Percentiles rank a stretch among this genome's conserved stretches.
Conservation (phyloP, 306 rosid species). For the Ceratonia siliqua region DNA sequence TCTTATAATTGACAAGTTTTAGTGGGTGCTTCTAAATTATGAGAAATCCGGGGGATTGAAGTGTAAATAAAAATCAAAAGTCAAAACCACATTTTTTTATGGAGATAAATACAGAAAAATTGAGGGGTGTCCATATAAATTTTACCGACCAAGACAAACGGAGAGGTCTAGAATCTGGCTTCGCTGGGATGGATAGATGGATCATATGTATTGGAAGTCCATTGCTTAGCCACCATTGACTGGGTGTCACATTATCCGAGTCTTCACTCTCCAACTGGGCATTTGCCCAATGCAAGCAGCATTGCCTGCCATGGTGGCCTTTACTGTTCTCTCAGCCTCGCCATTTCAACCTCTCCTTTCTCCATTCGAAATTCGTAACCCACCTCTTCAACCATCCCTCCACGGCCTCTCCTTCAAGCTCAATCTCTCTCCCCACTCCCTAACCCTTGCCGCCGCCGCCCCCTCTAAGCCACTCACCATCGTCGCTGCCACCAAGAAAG, state of each 20-base stretch:
- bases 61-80: background rate
- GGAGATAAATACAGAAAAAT: background rate
- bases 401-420: conserved; percentile 47
- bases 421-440: conserved; percentile 43
- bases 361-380: conserved; percentile 14
- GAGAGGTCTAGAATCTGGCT: background rate
- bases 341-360: conserved; percentile 32
- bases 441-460: conserved; percentile 40
- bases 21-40: too few relatives aligned
- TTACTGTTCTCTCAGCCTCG: conserved; percentile 42
- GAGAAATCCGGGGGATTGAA: too few relatives aligned
- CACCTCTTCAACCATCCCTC: conserved; percentile 41
- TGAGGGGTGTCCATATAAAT: background rate
- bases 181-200: background rate
- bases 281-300: conserved; percentile 52
- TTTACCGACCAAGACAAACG: background rate
- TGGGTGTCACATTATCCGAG: conserved; percentile 25
- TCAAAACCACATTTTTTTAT: background rate
- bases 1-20: too few relatives aligned
- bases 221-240: background rate
- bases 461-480: conserved; percentile 51
- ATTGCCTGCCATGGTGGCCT: conserved; percentile 63
- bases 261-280: background rate
- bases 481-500: conserved; percentile 60
- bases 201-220: background rate